Evolutionary conservation across 2,329 filamentous ascomycete genomes (phyloP), one percentile per base, ranked within the genome.

Genomic region (Amesomyces nigricolor): DNA sequence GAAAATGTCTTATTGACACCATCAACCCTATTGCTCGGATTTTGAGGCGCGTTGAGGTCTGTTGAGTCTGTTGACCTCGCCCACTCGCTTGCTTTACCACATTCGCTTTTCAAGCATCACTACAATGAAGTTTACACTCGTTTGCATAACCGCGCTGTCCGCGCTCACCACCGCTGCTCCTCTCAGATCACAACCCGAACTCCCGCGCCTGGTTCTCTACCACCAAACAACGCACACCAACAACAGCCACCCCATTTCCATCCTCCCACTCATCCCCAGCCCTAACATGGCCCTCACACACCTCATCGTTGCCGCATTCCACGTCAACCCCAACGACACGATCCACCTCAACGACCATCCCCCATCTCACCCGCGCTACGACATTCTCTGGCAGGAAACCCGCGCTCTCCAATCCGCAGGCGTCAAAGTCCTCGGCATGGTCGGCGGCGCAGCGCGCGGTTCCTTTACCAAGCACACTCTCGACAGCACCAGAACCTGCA

Each of bases 271-370:
- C 53, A 66, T 82, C 61, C 74, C 69, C 14, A 70, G 76, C 46
- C 66, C 74, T 5, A 68, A 69, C 54, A 77, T 81, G 59, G 69
- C 75, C 38, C 67, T 80, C 26, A 95, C 91, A 0, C 91, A 96
- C 72, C 78, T 96, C 57, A 91, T 95, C 63, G 73, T 96, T 47
- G 89, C 89, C 5, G 91, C 91, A 11, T 83, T 96, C 57, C 91
- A 96, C 71, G 74, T 96, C 63, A 91, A 94, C 69, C 76, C 79
- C 5, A 71, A 73, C 17, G 83, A 88, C 1, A 76, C 82, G 56
- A 79, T 92, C 63, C 89, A 85, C 0, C 80, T 96, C 61, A 96
- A 96, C 70, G 86, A 96, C 71, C 81, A 90, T 67, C 76, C 77
- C 0, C 89, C 89, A 0, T 73, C 80, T n/a, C 73, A 88, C 62